phyloP scores from a whole-genome alignment of 208 protist genomes.

The Crithidia acanthocephali region DNA sequence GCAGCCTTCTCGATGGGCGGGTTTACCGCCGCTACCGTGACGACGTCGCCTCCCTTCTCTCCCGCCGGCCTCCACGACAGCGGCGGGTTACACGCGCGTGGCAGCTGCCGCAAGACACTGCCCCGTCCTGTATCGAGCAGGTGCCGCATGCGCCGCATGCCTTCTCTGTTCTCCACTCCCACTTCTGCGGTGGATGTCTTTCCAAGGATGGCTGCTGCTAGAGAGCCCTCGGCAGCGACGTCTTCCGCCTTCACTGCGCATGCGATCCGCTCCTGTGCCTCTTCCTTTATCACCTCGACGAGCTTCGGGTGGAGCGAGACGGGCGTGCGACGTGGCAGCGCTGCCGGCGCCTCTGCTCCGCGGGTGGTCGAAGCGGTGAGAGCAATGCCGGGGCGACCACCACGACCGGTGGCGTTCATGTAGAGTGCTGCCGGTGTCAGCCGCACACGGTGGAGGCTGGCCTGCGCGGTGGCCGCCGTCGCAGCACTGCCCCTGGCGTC shows the following conservation, averaged over 20 bases:
- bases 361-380: too few relatives aligned
- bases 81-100: slow-evolving; percentile 25
- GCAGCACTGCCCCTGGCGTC: background rate
- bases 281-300: slow-evolving; percentile 9
- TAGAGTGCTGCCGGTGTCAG: slow-evolving; percentile 8
- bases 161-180: background rate
- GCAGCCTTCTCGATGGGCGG: slow-evolving; percentile 11
- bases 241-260: too few relatives aligned
- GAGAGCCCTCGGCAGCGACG: too few relatives aligned
- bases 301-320: slow-evolving; percentile 29
- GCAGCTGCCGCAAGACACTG: slow-evolving; percentile 26
- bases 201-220: too few relatives aligned
- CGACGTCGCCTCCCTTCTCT: background rate
- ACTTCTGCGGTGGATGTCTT: background rate
- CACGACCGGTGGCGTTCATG: background rate
- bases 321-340: slow-evolving; percentile 30
- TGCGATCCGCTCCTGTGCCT: slow-evolving; percentile 9
- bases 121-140: slow-evolving; percentile 36
- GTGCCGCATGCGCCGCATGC: slow-evolving; percentile 25
- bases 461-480: background rate
- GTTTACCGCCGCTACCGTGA: background rate
- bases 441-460: slow-evolving; percentile 18
- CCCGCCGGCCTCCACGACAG: slow-evolving; percentile 17
- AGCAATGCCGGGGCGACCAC: background rate
- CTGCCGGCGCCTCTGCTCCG: background rate